phyloP scores from a whole-genome alignment of 2,329 filamentous ascomycete genomes.

The Pseudogymnoascus sp. region DNA sequence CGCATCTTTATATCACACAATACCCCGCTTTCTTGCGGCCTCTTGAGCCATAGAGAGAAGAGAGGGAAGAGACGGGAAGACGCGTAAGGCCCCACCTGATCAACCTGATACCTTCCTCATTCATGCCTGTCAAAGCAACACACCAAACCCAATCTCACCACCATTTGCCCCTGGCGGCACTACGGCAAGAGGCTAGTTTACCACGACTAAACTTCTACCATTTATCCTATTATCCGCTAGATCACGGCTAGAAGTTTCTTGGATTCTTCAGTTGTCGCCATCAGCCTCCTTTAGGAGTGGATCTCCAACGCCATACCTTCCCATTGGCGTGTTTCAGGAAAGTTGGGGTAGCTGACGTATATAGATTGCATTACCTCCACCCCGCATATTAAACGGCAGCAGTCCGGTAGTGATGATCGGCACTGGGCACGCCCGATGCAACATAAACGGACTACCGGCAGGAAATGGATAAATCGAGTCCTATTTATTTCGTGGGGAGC shows the following conservation, averaged over 20 bases:
- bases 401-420: conserved; percentile 2
- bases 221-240: conserved; percentile 6
- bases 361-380: conserved; percentile 1
- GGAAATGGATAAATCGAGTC: background rate
- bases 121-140: background rate
- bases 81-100: background rate
- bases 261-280: background rate
- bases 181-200: background rate
- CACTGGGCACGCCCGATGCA: conserved; percentile 4
- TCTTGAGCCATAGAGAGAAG: background rate
- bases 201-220: background rate
- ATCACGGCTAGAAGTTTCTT: background rate
- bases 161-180: background rate
- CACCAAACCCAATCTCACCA: background rate
- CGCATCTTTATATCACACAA: background rate
- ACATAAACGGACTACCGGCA: conserved; percentile 1
- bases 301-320: background rate
- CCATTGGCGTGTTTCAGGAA: conserved; percentile 4
- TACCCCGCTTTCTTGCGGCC: background rate
- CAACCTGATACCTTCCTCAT: background rate
- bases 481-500: background rate
- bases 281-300: background rate
- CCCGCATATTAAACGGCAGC: background rate
- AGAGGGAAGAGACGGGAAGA: background rate
- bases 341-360: conserved; percentile 6